These are phyloP conservation scores for Cercospora zeae-maydis DNA, from an alignment of 2,329 filamentous ascomycete species.

Conservation along the genomic window DNA sequence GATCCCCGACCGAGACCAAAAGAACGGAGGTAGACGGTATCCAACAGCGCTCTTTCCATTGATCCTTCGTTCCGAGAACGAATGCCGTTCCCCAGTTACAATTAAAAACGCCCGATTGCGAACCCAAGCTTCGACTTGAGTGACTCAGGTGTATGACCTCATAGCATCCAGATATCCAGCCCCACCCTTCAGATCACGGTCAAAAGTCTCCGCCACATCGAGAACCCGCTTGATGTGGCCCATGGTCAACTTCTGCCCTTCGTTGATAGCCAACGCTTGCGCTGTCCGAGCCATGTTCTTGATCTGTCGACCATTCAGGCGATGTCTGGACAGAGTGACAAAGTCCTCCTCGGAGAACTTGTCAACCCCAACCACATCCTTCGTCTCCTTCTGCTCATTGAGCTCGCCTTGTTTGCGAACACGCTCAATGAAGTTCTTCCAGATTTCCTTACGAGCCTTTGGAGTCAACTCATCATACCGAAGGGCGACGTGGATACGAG, in stretches of 20 bases:
- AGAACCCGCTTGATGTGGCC: constrained; percentile 75
- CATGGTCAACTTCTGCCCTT: constrained; percentile 69
- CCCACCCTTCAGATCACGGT: constrained; percentile 77
- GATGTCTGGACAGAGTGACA: constrained; percentile 62
- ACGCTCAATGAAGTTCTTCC: constrained; percentile 76
- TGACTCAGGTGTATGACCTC: constrained; percentile 64
- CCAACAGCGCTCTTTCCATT: neutral
- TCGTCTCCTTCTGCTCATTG: constrained; percentile 58
- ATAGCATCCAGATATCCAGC: constrained; percentile 78
- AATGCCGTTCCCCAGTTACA: neutral
- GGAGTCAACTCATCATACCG: constrained; percentile 71
- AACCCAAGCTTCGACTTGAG: neutral
- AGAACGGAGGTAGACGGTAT: neutral
- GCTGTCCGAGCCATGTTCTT: constrained; percentile 84
- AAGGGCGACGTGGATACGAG: constrained; percentile 79
- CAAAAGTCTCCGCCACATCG: constrained; percentile 79
- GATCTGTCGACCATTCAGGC: constrained; percentile 71
- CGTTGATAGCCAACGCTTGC: constrained; percentile 76
- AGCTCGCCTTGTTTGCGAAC: constrained; percentile 64
- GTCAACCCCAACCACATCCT: constrained; percentile 62
- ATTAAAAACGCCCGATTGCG: neutral
- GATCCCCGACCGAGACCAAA: neutral
- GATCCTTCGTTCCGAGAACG: neutral
- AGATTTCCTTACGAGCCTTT: constrained; percentile 73
- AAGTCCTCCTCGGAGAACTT: constrained; percentile 66